These are phyloP conservation scores for Syncephalis fuscata DNA, from an alignment of 371 early-diverging fungal genomes.

Conservation along the genomic window DNA sequence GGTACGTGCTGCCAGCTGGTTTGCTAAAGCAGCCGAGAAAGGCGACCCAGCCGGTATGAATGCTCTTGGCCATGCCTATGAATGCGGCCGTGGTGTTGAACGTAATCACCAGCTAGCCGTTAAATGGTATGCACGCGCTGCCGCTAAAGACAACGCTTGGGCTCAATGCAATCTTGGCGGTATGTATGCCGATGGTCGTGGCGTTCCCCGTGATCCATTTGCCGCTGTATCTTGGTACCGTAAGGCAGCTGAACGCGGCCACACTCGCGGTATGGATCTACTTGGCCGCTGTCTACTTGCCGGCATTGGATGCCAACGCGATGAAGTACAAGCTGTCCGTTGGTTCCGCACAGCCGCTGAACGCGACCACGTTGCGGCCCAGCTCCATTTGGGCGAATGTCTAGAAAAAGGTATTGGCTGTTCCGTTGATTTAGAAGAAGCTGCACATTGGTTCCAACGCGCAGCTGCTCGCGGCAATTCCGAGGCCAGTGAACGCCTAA, in stretches of 20 bases:
- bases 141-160: conserved; percentile 66
- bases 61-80: conserved; percentile 79
- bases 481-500: conserved; percentile 11
- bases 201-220: conserved; percentile 30
- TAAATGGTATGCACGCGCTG: conserved; percentile 61
- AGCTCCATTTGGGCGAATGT: conserved; percentile 33
- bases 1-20: conserved; percentile 48
- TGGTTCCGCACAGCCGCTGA: conserved; percentile 43
- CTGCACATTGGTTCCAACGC: conserved; percentile 45
- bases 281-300: conserved; percentile 58
- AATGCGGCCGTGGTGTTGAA: conserved; percentile 60
- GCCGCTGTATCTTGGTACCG: conserved; percentile 59
- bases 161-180: conserved; percentile 79
- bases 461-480: conserved; percentile 26
- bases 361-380: conserved; percentile 37
- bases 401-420: conserved; percentile 52
- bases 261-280: conserved; percentile 61
- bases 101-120: conserved; percentile 52
- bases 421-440: conserved; percentile 29
- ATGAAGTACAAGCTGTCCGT: conserved; percentile 30
- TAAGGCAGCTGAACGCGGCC: conserved; percentile 39
- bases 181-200: conserved; percentile 74
- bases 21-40: conserved; percentile 38
- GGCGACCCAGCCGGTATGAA: conserved; percentile 66
- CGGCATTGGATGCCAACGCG: conserved; percentile 43